phyloP scores from a whole-genome alignment of 805 yeast genomes.

The Metschnikowia borealis region DNA sequence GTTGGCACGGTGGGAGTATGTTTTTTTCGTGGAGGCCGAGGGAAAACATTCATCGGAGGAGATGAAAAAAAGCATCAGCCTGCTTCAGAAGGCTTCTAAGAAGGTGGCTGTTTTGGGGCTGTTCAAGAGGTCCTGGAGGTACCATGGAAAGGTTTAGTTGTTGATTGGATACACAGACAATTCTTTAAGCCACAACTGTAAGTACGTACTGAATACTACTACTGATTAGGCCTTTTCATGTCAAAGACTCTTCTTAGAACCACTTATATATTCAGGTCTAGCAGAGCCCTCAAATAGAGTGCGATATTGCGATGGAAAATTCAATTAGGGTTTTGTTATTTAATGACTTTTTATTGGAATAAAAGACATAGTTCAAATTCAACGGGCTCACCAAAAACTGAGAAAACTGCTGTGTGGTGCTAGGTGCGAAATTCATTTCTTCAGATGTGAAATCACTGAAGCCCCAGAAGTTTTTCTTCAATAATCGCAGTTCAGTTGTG shows the following conservation, averaged over 20 bases:
- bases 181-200: too few relatives aligned
- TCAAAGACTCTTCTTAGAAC: too few relatives aligned
- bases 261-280: too few relatives aligned
- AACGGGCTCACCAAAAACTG: slow-evolving; percentile 67
- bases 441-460: slow-evolving; percentile 18
- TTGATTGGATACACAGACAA: not conserved
- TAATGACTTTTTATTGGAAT: slow-evolving; percentile 17
- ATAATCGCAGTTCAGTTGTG: slow-evolving; percentile 73
- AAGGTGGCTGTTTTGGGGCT: slow-evolving; percentile 59
- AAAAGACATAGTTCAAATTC: slow-evolving; percentile 38
- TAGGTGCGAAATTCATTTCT: slow-evolving; percentile 34
- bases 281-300: slow-evolving; percentile 20
- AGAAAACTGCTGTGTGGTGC: slow-evolving; percentile 75
- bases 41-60: slow-evolving; percentile 33
- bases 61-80: slow-evolving; percentile 34
- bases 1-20: slow-evolving; percentile 69
- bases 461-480: slow-evolving; percentile 47
- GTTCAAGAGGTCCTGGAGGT: slow-evolving; percentile 44
- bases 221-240: too few relatives aligned
- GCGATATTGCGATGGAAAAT: slow-evolving; percentile 60
- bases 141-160: slow-evolving; percentile 15
- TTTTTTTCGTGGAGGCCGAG: slow-evolving; percentile 72
- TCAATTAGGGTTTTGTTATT: slow-evolving; percentile 64
- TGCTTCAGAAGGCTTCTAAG: slow-evolving; percentile 42
- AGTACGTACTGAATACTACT: too few relatives aligned